These are phyloP conservation scores for Populus pruinosa DNA, from an alignment of 345 rosid genomes.

Conservation along the genomic window DNA sequence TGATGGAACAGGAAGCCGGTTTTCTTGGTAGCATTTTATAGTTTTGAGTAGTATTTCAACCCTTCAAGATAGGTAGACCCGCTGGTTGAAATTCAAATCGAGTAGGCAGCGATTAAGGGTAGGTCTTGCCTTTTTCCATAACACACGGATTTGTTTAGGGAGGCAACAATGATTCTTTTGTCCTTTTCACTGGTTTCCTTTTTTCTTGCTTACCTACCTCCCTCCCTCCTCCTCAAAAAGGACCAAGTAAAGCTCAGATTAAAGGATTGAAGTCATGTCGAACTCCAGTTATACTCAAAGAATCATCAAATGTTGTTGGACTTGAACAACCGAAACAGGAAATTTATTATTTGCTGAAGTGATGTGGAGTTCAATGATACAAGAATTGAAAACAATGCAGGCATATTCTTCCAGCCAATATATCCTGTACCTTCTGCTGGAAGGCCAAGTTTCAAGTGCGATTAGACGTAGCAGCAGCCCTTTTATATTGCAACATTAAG, in stretches of 20 bases:
- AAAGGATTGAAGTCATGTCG: not conserved
- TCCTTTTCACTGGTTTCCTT: not conserved
- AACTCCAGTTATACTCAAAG: constrained; percentile 4
- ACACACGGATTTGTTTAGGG: not conserved
- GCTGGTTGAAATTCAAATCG: not conserved
- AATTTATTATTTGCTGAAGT: not conserved
- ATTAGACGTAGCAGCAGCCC: not conserved
- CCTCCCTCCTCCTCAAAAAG: not conserved
- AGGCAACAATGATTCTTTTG: not conserved
- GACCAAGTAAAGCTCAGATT: not conserved
- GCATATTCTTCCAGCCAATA: not conserved
- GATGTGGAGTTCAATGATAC: not conserved
- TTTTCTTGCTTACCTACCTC: not conserved
- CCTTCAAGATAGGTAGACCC: not conserved
- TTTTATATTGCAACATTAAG: not conserved
- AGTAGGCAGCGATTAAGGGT: constrained; percentile 1
- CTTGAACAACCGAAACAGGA: not conserved
- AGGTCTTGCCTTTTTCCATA: not conserved
- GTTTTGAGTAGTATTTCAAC: not conserved
- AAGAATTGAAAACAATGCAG: not conserved
- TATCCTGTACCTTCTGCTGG: not conserved
- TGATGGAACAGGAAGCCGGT: constrained; percentile 80
- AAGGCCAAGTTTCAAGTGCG: not conserved
- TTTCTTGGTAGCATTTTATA: constrained; percentile 42
- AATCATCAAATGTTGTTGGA: not conserved